Evolutionary conservation across 305 asterid genomes (phyloP), one percentile per base, ranked within the genome.

Genomic region (Solanum hybrid): DNA sequence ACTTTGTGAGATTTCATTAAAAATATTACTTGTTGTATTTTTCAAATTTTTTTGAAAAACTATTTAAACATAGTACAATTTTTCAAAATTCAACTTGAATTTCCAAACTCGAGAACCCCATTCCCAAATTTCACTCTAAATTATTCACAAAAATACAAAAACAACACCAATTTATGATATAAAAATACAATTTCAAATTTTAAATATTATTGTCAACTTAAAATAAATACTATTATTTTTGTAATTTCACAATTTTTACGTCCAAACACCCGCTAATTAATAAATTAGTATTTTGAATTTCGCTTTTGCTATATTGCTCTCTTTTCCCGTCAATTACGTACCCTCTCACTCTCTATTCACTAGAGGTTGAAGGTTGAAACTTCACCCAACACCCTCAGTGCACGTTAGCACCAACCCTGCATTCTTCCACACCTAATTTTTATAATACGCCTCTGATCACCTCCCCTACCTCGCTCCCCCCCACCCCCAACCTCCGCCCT

Each of bases 381-480:
- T 61, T 67, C 89, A 87, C 87, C 89, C 90, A 67, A 89, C 90
- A 89, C 93, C 91, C 92, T 77, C 94, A 87, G 95, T 92, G 94
- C 96, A 94, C 94, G 96, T 94, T 92, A 93, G 92, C 91, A 88
- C 91, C 90, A 6, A 81, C 92, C 91, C 42, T 90, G 91, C 29
- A 91, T 90, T 89, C 73, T 91, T 78, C 77, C 76, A 89, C 85
- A 71, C 40, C 39, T 71, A 36, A 39, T 33, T 46, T 31, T 89
- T 40, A 83, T 80, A 31, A 87, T 75, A 8, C 90, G 67, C 90
- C 42, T 87, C 89, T 73, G 90, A 90, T 90, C 89, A 88, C 92
- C 92, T 88, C 91, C 69, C 18, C 88, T 39, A 22, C 74, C 29
- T 64, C 73, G 73, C 28, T 74, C 90, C 84, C 36, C 36, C 36